phyloP scores from a whole-genome alignment of 2,329 filamentous ascomycete genomes.

The Xylariales sp. region DNA sequence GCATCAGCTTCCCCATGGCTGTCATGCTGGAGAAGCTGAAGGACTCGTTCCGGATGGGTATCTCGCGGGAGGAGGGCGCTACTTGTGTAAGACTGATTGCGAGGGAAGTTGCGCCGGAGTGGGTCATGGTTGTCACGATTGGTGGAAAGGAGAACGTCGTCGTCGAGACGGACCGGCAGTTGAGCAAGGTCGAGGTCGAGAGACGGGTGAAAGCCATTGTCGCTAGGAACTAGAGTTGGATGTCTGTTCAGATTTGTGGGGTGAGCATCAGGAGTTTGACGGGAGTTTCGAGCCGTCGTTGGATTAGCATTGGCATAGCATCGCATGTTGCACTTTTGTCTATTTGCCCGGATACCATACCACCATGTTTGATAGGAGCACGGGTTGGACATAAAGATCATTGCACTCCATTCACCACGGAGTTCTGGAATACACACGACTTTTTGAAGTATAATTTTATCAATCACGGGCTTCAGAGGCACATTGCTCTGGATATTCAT shows the following conservation, averaged over 20 bases:
- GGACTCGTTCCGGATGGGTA: conserved; percentile 58
- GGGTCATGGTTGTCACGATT: conserved; percentile 48
- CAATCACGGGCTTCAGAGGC: too few species aligned
- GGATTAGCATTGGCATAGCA: neutral
- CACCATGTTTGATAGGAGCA: too few species aligned
- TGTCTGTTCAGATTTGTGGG: conserved; percentile 5
- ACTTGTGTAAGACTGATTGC: conserved; percentile 48
- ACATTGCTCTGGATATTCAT: too few species aligned
- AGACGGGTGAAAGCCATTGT: conserved; percentile 20
- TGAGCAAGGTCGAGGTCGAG: conserved; percentile 30
- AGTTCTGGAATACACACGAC: too few species aligned
- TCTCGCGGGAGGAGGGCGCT: conserved; percentile 48
- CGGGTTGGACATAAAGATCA: too few species aligned
- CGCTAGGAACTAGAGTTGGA: conserved; percentile 8
- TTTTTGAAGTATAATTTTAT: too few species aligned
- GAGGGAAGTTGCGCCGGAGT: conserved; percentile 51
- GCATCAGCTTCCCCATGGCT: conserved; percentile 62
- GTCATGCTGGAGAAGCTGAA: conserved; percentile 59
- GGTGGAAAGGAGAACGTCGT: conserved; percentile 54
- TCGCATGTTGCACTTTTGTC: neutral
- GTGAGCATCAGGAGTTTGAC: neutral
- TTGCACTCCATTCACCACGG: too few species aligned
- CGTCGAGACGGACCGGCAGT: conserved; percentile 37
- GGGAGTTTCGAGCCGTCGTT: neutral
- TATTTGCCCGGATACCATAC: neutral